These are phyloP conservation scores for Protomyces inouyei DNA, from an alignment of 1,139 yeast species.

Conservation along the genomic window DNA sequence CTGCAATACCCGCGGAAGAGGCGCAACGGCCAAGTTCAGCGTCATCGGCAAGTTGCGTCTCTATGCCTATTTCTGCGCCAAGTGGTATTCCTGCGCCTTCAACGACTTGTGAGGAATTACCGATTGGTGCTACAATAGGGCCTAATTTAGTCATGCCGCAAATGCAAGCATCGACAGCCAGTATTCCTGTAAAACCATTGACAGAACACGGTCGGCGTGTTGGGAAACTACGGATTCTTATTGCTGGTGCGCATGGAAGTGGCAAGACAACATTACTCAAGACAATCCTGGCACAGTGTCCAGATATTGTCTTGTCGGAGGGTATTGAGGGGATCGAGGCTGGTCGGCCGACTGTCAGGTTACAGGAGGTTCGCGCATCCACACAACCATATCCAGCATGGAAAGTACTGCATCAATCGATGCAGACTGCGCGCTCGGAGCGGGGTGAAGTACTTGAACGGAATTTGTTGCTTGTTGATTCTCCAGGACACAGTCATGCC, in stretches of 20 bases:
- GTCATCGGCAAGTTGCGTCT: not conserved
- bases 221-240: slow-evolving; percentile 11
- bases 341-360: slow-evolving; percentile 10
- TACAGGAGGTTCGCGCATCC: slow-evolving; percentile 16
- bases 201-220: slow-evolving; percentile 8
- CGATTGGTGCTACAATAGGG: not conserved
- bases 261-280: slow-evolving; percentile 19
- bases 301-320: slow-evolving; percentile 15
- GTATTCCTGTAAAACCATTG: not conserved
- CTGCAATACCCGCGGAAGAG: not conserved
- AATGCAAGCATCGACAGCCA: not conserved
- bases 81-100: slow-evolving; percentile 8
- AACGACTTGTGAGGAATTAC: not conserved
- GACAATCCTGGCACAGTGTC: slow-evolving; percentile 14
- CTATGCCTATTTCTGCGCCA: slow-evolving; percentile 8
- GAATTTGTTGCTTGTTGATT: slow-evolving; percentile 10
- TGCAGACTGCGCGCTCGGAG: not conserved
- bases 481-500: slow-evolving; percentile 1
- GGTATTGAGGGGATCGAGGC: slow-evolving; percentile 7
- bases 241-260: slow-evolving; percentile 10
- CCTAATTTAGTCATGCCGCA: slow-evolving; percentile 19
- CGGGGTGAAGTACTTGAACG: slow-evolving; percentile 1
- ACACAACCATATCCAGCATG: slow-evolving; percentile 20
- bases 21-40: not conserved
- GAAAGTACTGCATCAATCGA: not conserved